phyloP scores from a whole-genome alignment of 768 basidiomycete species.

The Cantharellus anzutake region DNA sequence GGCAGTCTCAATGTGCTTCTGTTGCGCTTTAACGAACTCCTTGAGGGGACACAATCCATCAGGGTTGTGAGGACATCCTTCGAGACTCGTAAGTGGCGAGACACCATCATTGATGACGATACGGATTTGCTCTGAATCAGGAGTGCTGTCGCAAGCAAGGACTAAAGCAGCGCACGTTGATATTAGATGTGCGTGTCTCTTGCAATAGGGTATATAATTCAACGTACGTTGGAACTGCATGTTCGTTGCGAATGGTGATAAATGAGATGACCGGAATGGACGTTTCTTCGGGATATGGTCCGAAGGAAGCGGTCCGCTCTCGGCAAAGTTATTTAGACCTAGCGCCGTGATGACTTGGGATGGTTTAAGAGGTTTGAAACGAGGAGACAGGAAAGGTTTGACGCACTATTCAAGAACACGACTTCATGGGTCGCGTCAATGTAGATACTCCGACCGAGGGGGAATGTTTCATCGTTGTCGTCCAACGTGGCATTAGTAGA shows the following conservation, averaged over 20 bases:
- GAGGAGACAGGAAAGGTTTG: not conserved
- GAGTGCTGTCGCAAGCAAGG: constrained; percentile 15
- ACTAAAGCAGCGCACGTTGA: constrained; percentile 10
- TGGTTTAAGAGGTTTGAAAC: not conserved
- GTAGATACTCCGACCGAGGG: constrained; percentile 18
- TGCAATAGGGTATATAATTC: not conserved
- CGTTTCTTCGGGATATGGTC: constrained; percentile 43
- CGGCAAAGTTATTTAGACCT: constrained; percentile 58
- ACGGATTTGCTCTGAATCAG: constrained; percentile 13
- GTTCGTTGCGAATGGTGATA: constrained; percentile 24
- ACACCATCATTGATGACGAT: constrained; percentile 22
- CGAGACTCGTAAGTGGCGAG: constrained; percentile 16
- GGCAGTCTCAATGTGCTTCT: constrained; percentile 16
- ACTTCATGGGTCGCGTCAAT: constrained; percentile 50
- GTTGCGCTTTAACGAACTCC: constrained; percentile 16
- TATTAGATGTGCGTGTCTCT: not conserved
- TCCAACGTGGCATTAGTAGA: constrained; percentile 24
- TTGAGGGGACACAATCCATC: constrained; percentile 20
- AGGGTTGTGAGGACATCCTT: constrained; percentile 16
- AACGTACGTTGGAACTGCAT: constrained; percentile 60
- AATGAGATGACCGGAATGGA: constrained; percentile 14
- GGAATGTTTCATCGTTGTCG: constrained; percentile 16
- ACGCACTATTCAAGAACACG: constrained; percentile 65
- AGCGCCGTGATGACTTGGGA: constrained; percentile 59
- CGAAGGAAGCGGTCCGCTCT: constrained; percentile 51